A percentile compares a stretch with the other conserved stretches of the same genome.
Evolutionary conservation across 2,329 filamentous ascomycete genomes (phyloP).

Genomic region (Coniochaeta ligniaria): DNA sequence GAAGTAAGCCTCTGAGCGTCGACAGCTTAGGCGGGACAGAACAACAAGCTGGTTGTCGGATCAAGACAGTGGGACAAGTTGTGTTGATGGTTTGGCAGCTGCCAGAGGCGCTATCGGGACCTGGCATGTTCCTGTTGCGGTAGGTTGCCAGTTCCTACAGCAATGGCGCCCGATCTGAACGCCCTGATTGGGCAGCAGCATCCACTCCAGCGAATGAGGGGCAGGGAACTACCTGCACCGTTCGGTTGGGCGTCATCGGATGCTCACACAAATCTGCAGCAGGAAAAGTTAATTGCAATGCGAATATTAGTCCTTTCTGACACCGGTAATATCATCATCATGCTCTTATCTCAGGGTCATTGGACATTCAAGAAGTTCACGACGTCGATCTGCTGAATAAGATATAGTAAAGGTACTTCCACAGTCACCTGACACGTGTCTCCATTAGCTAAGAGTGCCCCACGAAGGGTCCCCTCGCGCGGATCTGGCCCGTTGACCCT

Average conservation of each 20-base stretch:
- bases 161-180: neutral
- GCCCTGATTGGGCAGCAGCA: neutral
- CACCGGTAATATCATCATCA: too few species aligned
- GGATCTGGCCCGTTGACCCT: constrained; percentile 5
- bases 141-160: neutral
- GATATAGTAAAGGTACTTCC: neutral
- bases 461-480: neutral
- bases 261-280: neutral
- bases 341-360: too few species aligned
- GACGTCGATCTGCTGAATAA: too few species aligned
- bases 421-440: neutral
- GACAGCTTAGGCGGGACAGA: neutral
- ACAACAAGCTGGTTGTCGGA: neutral
- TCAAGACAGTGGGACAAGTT: neutral
- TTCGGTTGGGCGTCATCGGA: neutral
- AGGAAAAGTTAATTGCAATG: neutral
- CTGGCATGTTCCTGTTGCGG: neutral
- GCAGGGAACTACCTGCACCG: neutral
- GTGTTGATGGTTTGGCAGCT: neutral
- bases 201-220: neutral
- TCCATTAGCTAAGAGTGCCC: neutral
- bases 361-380: too few species aligned
- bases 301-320: neutral
- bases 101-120: neutral
- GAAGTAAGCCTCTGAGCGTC: neutral